Evolutionary conservation across 345 rosid genomes (phyloP).

Genomic region (Draba incana): DNA sequence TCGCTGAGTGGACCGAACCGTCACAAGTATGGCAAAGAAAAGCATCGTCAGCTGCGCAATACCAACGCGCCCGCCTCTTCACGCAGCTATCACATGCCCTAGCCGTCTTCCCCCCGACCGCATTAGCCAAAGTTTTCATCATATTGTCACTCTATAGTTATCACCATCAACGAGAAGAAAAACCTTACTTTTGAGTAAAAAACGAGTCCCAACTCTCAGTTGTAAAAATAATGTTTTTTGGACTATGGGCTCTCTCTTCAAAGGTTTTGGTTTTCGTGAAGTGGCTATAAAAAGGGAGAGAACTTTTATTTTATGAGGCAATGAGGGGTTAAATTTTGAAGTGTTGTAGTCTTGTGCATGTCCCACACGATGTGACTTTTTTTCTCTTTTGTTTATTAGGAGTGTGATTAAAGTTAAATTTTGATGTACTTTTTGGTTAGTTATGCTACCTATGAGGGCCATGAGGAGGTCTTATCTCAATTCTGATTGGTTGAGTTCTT

Average conservation of each 20-base stretch:
- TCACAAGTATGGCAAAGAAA: constrained; percentile 93
- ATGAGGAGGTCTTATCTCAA: constrained; percentile 66
- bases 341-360: constrained; percentile 29
- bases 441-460: constrained; percentile 45
- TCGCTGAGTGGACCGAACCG: constrained; percentile 81
- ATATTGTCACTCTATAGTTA: constrained; percentile 40
- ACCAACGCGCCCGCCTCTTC: constrained; percentile 84
- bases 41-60: constrained; percentile 93
- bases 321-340: constrained; percentile 18
- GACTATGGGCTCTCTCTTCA: constrained; percentile 8
- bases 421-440: constrained; percentile 38
- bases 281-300: constrained; percentile 32
- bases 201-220: constrained; percentile 20
- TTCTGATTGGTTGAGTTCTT: constrained; percentile 52
- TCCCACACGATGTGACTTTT: constrained; percentile 43
- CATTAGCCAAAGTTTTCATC: constrained; percentile 57
- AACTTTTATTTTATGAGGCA: constrained; percentile 22
- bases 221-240: constrained; percentile 33
- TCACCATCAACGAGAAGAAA: constrained; percentile 23
- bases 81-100: constrained; percentile 91
- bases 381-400: constrained; percentile 24
- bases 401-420: constrained; percentile 13
- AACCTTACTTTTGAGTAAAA: constrained; percentile 4
- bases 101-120: constrained; percentile 78
- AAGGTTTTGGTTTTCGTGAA: constrained; percentile 26